Evolutionary conservation across 2,329 filamentous ascomycete species (phyloP), one percentile per base, ranked within the genome.

Genomic region (Zasmidium cellare): DNA sequence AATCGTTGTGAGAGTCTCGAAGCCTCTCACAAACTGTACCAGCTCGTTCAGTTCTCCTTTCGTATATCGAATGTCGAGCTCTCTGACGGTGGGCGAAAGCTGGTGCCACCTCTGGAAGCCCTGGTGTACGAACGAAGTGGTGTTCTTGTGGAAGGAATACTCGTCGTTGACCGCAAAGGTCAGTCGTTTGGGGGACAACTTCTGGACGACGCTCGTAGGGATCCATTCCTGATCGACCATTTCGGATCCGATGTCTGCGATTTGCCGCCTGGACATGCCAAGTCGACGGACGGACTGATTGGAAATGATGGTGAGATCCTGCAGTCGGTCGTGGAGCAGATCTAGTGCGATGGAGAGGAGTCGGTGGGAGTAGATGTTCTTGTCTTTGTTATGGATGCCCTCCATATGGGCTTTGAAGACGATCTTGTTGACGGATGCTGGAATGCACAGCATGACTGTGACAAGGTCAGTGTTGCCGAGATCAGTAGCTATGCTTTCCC

Each of bases 361-460:
- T 3, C 48, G 38, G 6, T 52, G 22, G n/a, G 55, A 52, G 46
- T 58, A 61, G 24, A 45, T n/a, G 48, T 52, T 45, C 31, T 47
- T 49, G 24, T 25, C 41, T 11, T 51, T 28, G 12, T 49, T 46
- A 16, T 25, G 19, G 23, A 46, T n/a, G 24, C 48, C 46, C 16
- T 58, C 46, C 11, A 44, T 38, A 19, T 51, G 24, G 1, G 48
- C 47, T 19, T 51, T 55, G 52, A 57, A 46, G 14, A 58, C 38
- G 7, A 61, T 16, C 14, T 28, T 56, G 2, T 46, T 47, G 16
- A 44, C 49, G 3, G 41, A 51, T 2, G 52, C 16, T 20, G 58
- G 58, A 9, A 61, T 53, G 46, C 58, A 61, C 16, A 61, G 38
- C 55, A 61, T 61, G 14, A 57, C 58, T 53, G 41, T 16, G 12